Percentiles rank a stretch among this genome's conserved stretches.
Evolutionary conservation across 1,139 yeast genomes (phyloP).

Genomic region (Yamadazyma kanchanaburiensis): DNA sequence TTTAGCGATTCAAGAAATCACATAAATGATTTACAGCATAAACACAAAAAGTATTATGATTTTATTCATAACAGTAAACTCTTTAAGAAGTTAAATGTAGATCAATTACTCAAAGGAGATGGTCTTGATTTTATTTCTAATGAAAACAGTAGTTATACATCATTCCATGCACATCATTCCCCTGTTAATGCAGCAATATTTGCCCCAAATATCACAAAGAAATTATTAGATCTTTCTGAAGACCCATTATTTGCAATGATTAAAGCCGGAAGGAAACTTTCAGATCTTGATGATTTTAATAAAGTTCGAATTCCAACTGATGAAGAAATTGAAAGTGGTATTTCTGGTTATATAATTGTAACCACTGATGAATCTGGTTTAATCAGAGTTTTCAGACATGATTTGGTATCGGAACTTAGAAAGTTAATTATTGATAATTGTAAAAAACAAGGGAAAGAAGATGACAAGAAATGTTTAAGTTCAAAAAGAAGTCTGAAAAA

Average conservation of each 20-base stretch:
- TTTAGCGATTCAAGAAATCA: conserved; percentile 35
- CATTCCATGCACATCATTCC: conserved; percentile 76
- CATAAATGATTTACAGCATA: conserved; percentile 25
- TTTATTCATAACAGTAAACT: conserved; percentile 32
- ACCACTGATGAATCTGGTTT: conserved; percentile 75
- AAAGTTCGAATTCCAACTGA: conserved; percentile 5
- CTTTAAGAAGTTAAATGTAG: conserved; percentile 21
- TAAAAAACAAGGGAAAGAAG: conserved; percentile 9
- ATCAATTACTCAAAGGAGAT: conserved; percentile 20
- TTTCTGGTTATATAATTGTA: conserved; percentile 52
- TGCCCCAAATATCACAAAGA: conserved; percentile 74
- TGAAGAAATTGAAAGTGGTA: conserved; percentile 18
- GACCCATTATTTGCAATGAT: conserved; percentile 72
- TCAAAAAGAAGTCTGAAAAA: conserved; percentile 3
- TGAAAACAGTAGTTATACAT: conserved; percentile 53
- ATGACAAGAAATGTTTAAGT: background rate
- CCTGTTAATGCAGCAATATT: conserved; percentile 73
- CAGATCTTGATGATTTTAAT: conserved; percentile 2
- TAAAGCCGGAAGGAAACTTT: conserved; percentile 19
- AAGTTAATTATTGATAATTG: conserved; percentile 16
- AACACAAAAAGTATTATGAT: conserved; percentile 30
- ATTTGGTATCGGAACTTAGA: conserved; percentile 50
- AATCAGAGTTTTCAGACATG: conserved; percentile 78
- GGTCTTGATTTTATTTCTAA: conserved; percentile 32
- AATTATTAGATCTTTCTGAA: conserved; percentile 64